A percentile compares a stretch with the other conserved stretches of the same genome.
Evolutionary conservation across 2,329 filamentous ascomycete genomes (phyloP).

Genomic region (Colletotrichum higginsianum): DNA sequence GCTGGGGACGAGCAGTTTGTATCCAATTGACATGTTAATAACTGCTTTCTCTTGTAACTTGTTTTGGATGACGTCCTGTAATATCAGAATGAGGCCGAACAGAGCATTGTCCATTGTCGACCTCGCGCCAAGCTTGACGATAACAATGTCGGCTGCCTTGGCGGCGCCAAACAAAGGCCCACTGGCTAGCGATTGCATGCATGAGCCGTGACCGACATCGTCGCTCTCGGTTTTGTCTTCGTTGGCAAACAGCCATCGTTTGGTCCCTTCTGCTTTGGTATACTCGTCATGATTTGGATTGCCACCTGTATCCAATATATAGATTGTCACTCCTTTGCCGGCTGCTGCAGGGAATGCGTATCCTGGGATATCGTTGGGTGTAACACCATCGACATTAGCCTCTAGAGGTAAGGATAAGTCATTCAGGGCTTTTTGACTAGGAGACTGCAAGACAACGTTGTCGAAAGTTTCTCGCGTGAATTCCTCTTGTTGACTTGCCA

Average conservation of each 20-base stretch:
- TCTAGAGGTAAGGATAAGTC: neutral
- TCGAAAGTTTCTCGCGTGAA: neutral
- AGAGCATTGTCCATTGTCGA: neutral
- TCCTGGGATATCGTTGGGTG: neutral
- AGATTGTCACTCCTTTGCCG: slow-evolving; percentile 2
- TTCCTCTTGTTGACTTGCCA: neutral
- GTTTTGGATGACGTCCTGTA: neutral
- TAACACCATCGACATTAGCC: neutral
- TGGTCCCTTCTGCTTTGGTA: neutral
- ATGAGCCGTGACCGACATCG: neutral
- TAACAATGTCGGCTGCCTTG: neutral
- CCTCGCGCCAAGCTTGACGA: neutral
- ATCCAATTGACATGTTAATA: neutral
- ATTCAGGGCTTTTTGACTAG: neutral
- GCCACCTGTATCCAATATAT: neutral
- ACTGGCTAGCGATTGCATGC: neutral
- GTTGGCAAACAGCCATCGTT: neutral
- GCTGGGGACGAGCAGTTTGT: neutral
- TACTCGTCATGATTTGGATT: neutral
- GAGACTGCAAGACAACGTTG: neutral
- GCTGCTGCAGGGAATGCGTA: neutral
- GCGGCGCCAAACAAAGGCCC: neutral
- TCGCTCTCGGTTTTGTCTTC: neutral
- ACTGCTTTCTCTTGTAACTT: slow-evolving; percentile 1
- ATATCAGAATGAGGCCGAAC: neutral